Base-by-base conservation (phyloP, 1,284 basidiomycete species). In the Ceratobasidium papillatum region DNA sequence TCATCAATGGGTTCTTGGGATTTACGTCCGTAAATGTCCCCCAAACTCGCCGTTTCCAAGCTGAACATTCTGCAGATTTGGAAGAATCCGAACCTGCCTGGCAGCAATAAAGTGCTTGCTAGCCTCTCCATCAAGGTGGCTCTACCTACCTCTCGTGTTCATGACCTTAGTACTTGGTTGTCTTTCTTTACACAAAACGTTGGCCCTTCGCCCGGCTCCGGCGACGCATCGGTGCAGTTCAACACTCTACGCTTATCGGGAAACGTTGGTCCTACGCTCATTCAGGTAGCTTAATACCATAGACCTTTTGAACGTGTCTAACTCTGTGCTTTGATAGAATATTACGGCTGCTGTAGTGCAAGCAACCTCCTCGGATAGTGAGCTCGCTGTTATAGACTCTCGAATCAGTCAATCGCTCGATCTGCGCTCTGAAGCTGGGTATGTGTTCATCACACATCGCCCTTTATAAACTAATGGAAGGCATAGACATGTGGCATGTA, bases 1-100 rank as follows among this genome's bases (percentile, higher is more conserved):
- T n/a, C 30, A 38, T 12, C 11, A 11, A 36, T 65, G 63, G 63
- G 63, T 65, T 9, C 63, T 65, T 11, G 63, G 63, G 32, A n/a
- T 65, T 36, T 49, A 65, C 19, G 63, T 65, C 19, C 7, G 63
- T 65, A 5, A 14, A 22, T 47, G 25, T 14, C 1, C 30, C 38
- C 1, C 5, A 12, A 22, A 25, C 14, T 14, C 14, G 12, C 8
- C 9, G 4, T 25, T 45, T 30, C 38, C 7, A 9, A 32, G n/a
- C 45, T 34, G 47, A 52, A 22, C 9, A 12, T n/a, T 27, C 9
- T 22, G 11, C 2, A 52, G 63, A 51, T 62, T 22, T 34, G 63
- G 63, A 22, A 59, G n/a, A 4, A 11, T n/a, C 19, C n/a, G 19
- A 19, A 19, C n/a, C 9, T 22, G 36, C 34, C 56, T 19, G 32